Evolutionary conservation across 768 basidiomycete genomes (phyloP).

Genomic region (Naganishia onofrii): DNA sequence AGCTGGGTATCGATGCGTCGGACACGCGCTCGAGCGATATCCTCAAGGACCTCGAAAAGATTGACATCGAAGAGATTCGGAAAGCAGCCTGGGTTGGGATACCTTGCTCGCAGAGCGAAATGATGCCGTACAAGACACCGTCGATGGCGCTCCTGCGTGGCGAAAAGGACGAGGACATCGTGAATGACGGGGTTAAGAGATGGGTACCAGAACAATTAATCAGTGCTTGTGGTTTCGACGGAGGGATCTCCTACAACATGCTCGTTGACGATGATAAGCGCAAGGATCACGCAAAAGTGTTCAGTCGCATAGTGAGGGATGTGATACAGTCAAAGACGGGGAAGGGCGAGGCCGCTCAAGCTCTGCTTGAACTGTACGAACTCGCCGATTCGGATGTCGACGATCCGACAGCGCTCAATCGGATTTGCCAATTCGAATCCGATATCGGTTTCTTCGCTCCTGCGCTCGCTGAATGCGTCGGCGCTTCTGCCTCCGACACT

Average conservation of each 20-base stretch:
- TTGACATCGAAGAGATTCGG: slow-evolving; percentile 12
- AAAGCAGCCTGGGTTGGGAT: slow-evolving; percentile 18
- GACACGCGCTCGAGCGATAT: slow-evolving; percentile 18
- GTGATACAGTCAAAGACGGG: background rate
- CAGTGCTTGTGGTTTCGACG: slow-evolving; percentile 21
- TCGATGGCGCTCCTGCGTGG: slow-evolving; percentile 26
- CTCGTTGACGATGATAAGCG: slow-evolving; percentile 3
- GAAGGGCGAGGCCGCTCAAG: background rate
- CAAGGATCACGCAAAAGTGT: slow-evolving; percentile 18
- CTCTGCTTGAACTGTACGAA: slow-evolving; percentile 9
- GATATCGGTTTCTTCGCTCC: slow-evolving; percentile 26
- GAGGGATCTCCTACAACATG: slow-evolving; percentile 25
- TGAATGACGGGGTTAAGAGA: slow-evolving; percentile 5
- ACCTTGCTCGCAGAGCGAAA: slow-evolving; percentile 22
- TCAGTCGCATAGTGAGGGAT: slow-evolving; percentile 2
- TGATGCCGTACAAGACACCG: slow-evolving; percentile 28
- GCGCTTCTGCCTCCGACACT: background rate
- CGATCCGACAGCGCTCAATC: slow-evolving; percentile 7
- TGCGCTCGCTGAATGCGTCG: slow-evolving; percentile 12
- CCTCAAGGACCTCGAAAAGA: slow-evolving; percentile 1
- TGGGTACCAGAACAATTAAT: slow-evolving; percentile 25
- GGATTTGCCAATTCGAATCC: slow-evolving; percentile 25
- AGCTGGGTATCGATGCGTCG: background rate
- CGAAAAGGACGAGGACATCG: slow-evolving; percentile 9
- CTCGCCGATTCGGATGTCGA: background rate